Percentiles rank a stretch among this genome's conserved stretches.
Conservation (phyloP, 805 yeast species). For the Zygosaccharomyces lentus region DNA sequence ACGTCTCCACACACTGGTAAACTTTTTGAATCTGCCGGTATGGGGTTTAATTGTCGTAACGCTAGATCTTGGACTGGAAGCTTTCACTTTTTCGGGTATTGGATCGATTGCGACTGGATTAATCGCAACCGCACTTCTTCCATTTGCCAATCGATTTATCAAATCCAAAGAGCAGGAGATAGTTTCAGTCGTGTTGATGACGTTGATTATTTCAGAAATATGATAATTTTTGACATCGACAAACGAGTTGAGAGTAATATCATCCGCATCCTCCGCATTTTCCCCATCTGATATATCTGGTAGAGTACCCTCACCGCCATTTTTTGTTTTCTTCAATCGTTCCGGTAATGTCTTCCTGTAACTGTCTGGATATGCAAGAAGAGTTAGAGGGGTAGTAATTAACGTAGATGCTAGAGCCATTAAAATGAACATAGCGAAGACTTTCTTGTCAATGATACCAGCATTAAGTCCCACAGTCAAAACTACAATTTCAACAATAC, state of each 20-base stretch:
- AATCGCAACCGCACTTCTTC: not conserved
- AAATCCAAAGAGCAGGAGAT: slow-evolving; percentile 31
- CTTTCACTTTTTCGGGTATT: slow-evolving; percentile 1
- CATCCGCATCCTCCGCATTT: not conserved
- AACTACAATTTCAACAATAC: slow-evolving; percentile 81
- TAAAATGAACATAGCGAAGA: slow-evolving; percentile 74
- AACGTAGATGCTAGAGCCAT: slow-evolving; percentile 80
- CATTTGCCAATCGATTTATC: slow-evolving; percentile 25
- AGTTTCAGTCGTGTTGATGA: slow-evolving; percentile 30
- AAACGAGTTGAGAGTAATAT: slow-evolving; percentile 14
- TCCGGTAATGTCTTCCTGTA: slow-evolving; percentile 50
- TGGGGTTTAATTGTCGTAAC: slow-evolving; percentile 17
- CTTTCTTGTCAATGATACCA: slow-evolving; percentile 56
- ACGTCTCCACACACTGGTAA: slow-evolving; percentile 17
- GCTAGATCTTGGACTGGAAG: slow-evolving; percentile 20
- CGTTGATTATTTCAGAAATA: slow-evolving; percentile 20
- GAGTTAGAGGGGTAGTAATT: slow-evolving; percentile 71
- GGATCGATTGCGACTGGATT: not conserved
- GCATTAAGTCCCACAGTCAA: slow-evolving; percentile 70
- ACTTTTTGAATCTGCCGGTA: slow-evolving; percentile 16
- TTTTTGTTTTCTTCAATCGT: slow-evolving; percentile 28
- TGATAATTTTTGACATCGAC: slow-evolving; percentile 20
- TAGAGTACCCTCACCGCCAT: slow-evolving; percentile 30
- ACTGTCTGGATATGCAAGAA: slow-evolving; percentile 54
- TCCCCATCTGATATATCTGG: not conserved